These are phyloP conservation scores for Trypanosomatidae sp. DNA, from an alignment of 208 protist species.

Conservation along the genomic window DNA sequence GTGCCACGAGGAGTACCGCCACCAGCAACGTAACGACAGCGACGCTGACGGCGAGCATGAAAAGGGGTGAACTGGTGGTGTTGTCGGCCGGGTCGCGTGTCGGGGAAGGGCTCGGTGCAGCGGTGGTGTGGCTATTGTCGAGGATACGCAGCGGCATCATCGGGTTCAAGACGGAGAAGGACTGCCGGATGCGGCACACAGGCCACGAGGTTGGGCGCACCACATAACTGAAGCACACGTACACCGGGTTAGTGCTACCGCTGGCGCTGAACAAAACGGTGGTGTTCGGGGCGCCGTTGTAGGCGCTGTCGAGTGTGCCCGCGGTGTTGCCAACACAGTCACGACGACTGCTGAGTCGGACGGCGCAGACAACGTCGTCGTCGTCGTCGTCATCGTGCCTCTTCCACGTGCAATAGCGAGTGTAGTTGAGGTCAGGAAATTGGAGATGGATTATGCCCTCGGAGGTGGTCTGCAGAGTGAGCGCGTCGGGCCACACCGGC, in stretches of 20 bases:
- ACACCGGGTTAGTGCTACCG: conserved; percentile 40
- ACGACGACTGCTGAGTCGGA: conserved; percentile 40
- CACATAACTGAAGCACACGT: conserved; percentile 36
- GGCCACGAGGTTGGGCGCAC: conserved; percentile 19
- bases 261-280: conserved; percentile 27
- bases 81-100: conserved; percentile 23
- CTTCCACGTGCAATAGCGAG: conserved; percentile 13
- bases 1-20: conserved; percentile 31
- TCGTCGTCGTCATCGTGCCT: background rate
- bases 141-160: conserved; percentile 34
- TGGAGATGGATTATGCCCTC: conserved; percentile 23
- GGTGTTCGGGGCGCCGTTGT: conserved; percentile 26
- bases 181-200: conserved; percentile 12
- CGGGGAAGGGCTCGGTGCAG: conserved; percentile 16
- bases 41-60: conserved; percentile 27
- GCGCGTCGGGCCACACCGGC: conserved; percentile 20
- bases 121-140: conserved; percentile 15
- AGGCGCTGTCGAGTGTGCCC: conserved; percentile 42
- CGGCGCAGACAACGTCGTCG: conserved; percentile 26
- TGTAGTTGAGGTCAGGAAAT: conserved; percentile 30
- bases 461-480: conserved; percentile 18
- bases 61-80: conserved; percentile 21
- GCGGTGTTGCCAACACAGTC: conserved; percentile 51
- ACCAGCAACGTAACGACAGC: conserved; percentile 31
- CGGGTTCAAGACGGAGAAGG: conserved; percentile 32